These are phyloP conservation scores for Aspergillus sojae DNA, from an alignment of 2,329 filamentous ascomycete species.

Conservation along the genomic window DNA sequence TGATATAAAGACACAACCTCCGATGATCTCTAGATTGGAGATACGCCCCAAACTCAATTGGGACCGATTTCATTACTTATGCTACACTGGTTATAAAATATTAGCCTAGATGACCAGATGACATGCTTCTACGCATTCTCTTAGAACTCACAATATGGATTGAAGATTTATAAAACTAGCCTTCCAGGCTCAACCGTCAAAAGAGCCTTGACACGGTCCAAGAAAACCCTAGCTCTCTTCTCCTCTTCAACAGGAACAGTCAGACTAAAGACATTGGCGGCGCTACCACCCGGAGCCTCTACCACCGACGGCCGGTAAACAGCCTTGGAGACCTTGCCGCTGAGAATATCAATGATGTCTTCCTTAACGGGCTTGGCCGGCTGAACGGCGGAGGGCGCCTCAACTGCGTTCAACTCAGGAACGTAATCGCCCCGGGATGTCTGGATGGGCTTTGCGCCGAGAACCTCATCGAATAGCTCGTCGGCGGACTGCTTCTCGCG, in stretches of 20 bases:
- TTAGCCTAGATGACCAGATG: background rate
- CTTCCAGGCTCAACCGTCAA: constrained; percentile 79
- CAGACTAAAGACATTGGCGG: constrained; percentile 79
- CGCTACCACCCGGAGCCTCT: constrained; percentile 48
- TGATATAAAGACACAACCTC: background rate
- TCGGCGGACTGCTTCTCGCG: constrained; percentile 68
- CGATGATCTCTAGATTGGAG: background rate
- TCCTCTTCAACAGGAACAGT: constrained; percentile 79
- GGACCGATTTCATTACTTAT: constrained; percentile 8
- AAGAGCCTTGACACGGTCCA: constrained; percentile 82
- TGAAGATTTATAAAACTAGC: constrained; percentile 58
- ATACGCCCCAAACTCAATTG: background rate
- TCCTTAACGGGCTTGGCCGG: constrained; percentile 51
- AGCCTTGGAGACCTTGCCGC: constrained; percentile 48
- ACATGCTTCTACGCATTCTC: background rate
- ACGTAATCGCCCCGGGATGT: constrained; percentile 65
- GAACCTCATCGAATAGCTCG: constrained; percentile 86
- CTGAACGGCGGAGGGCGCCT: constrained; percentile 30
- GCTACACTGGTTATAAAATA: constrained; percentile 3
- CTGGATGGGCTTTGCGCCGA: constrained; percentile 59
- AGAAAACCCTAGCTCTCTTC: constrained; percentile 76
- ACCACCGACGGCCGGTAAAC: constrained; percentile 27
- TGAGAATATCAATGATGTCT: constrained; percentile 84
- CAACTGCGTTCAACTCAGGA: constrained; percentile 68
- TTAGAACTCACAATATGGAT: constrained; percentile 10